Evolutionary conservation across 2,329 filamentous ascomycete species (phyloP).

Genomic region (Fusarium sp.): DNA sequence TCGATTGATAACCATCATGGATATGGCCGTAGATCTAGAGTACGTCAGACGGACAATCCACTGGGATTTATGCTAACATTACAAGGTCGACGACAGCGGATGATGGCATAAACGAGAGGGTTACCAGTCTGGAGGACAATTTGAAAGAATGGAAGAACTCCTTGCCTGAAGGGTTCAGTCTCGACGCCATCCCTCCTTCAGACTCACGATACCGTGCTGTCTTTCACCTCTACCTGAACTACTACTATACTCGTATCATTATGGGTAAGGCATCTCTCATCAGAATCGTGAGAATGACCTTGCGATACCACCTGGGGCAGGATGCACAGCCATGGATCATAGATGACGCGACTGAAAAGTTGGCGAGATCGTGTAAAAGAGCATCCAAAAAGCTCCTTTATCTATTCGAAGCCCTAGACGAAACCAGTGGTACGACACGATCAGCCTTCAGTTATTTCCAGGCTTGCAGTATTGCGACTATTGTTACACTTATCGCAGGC

Average conservation of each 20-base stretch:
- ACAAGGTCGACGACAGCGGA: not conserved
- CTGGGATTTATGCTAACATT: not conserved
- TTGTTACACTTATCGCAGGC: constrained; percentile 4
- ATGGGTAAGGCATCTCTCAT: constrained; percentile 9
- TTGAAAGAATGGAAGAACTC: constrained; percentile 7
- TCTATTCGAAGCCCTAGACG: not conserved
- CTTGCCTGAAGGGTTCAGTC: not conserved
- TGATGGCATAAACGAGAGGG: not conserved
- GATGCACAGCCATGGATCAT: not conserved
- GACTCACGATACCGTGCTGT: constrained; percentile 6
- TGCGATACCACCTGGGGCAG: not conserved
- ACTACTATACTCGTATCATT: not conserved
- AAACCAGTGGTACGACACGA: not conserved
- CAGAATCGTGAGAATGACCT: not conserved
- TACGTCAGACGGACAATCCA: accelerated
- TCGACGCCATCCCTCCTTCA: not conserved
- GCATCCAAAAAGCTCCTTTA: constrained; percentile 7
- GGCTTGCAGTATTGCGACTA: constrained; percentile 5
- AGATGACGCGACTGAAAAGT: not conserved
- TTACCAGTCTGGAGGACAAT: not conserved
- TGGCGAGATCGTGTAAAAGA: constrained; percentile 2
- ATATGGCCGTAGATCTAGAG: not conserved
- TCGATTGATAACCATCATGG: not conserved
- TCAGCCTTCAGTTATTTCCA: constrained; percentile 4
- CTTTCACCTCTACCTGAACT: constrained; percentile 7